Percentiles rank a stretch among this genome's conserved stretches.
Evolutionary conservation across 2,329 filamentous ascomycete species (phyloP).

Genomic region (Amauroascus niger): DNA sequence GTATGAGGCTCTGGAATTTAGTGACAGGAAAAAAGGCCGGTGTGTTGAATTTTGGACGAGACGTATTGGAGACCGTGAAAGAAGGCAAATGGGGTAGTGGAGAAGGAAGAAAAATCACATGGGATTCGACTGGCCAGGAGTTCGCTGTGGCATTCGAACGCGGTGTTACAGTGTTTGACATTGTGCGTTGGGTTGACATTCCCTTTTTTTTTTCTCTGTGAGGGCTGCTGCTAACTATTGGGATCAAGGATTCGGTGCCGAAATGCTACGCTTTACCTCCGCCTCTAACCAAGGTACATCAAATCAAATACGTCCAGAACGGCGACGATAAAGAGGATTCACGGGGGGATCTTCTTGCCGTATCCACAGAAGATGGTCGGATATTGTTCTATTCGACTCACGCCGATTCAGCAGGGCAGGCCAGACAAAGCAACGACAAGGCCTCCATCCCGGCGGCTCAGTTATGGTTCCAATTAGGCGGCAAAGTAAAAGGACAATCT

Average conservation of each 20-base stretch:
- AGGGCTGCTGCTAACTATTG: constrained; percentile 13
- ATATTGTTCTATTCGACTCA: constrained; percentile 60
- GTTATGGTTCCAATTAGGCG: constrained; percentile 67
- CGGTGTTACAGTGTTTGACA: constrained; percentile 73
- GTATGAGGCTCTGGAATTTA: constrained; percentile 91
- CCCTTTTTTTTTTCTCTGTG: not conserved
- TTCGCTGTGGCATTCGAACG: constrained; percentile 85
- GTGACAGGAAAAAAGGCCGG: constrained; percentile 94
- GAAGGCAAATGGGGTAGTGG: constrained; percentile 68
- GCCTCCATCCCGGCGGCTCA: constrained; percentile 51
- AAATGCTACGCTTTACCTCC: constrained; percentile 62
- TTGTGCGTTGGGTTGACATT: constrained; percentile 42
- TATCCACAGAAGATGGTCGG: constrained; percentile 84
- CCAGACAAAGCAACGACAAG: constrained; percentile 33
- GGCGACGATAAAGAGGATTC: constrained; percentile 32
- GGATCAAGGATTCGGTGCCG: constrained; percentile 58
- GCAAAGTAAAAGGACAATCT: constrained; percentile 55
- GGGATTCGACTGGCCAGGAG: constrained; percentile 67
- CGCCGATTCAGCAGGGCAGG: constrained; percentile 21
- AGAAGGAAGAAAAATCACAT: constrained; percentile 72
- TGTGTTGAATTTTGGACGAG: constrained; percentile 71
- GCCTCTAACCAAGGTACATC: constrained; percentile 69
- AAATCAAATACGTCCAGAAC: constrained; percentile 58
- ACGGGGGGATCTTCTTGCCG: constrained; percentile 51
- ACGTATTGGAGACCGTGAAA: constrained; percentile 62